Evolutionary conservation across 179 eudicot genomes (phyloP), one percentile per base, ranked within the genome.

Genomic region (Vitellaria paradoxa): DNA sequence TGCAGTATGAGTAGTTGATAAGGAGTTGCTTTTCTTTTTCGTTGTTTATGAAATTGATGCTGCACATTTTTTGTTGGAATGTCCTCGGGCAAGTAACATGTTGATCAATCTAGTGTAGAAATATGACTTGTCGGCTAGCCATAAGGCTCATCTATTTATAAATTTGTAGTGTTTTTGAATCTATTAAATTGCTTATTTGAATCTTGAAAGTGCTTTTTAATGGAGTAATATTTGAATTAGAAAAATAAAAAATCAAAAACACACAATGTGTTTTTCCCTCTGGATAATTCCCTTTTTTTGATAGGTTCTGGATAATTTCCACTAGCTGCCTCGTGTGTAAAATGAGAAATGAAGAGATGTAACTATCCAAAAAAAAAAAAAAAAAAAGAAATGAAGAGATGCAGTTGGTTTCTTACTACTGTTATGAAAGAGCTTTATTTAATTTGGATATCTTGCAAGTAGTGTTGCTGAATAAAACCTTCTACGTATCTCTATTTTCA

Each of bases 61-160:
- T 9, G 23, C 6, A 3, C 21, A 30, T 4, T 64, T 76, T 5
- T 65, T 76, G 63, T 20, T 30, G 60, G 13, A 64, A 24, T 47
- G 7, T 64, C 37, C 18, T 63, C 49, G 4, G 17, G 7, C 60
- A 63, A 37, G 42, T 37, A 37, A 37, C 42, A 37, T 64, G 78
- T 11, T 75, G 61, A 3, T 52, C 24, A 42, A 47, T 75, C 2
- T 6, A 46, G 60, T 63, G 57, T 12, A 70, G n/a, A 70, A 40
- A 63, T 60, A 9, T 20, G 0, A 26, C 47, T 10, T 20, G 47
- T 23, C 42, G 42, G 4, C 42, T 37, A 61, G 67, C 10, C 12
- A 24, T 37, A 40, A 47, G 37, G 52, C 67, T 9, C 6, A 59
- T n/a, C 57, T 21, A 74, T 74, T 74, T 56, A 61, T 74, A 20